Evolutionary conservation across 768 basidiomycete genomes (phyloP).

Genomic region (Cyathus striatus): DNA sequence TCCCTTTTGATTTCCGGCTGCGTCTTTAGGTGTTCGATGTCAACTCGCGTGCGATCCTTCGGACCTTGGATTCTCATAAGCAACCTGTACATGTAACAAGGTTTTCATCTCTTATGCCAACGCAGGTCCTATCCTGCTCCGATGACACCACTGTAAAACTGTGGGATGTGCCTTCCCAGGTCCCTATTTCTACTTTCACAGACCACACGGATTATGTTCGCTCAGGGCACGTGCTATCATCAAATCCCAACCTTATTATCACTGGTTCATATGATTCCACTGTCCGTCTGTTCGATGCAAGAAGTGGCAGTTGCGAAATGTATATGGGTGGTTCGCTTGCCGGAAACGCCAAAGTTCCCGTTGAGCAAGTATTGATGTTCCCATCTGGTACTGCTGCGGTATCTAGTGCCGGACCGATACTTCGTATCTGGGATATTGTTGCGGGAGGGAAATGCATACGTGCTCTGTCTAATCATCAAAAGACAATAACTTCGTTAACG

Average conservation of each 20-base stretch:
- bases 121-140: conserved; percentile 88
- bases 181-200: conserved; percentile 70
- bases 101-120: conserved; percentile 78
- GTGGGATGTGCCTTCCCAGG: conserved; percentile 93
- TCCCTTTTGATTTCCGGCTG: conserved; percentile 1
- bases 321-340: conserved; percentile 52
- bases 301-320: conserved; percentile 83
- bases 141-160: conserved; percentile 93
- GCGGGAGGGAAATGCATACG: conserved; percentile 85
- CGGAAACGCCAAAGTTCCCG: conserved; percentile 45
- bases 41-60: conserved; percentile 86
- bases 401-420: conserved; percentile 86
- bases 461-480: conserved; percentile 96
- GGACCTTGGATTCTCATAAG: conserved; percentile 89
- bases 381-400: conserved; percentile 84
- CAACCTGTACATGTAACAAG: conserved; percentile 94
- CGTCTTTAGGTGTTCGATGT: conserved; percentile 82
- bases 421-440: conserved; percentile 93
- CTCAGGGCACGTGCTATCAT: conserved; percentile 79
- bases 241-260: conserved; percentile 79
- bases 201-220: conserved; percentile 96
- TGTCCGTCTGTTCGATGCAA: conserved; percentile 79
- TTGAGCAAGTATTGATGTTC: conserved; percentile 92
- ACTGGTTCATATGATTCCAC: conserved; percentile 96
- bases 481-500: conserved; percentile 87